Evolutionary conservation across 2,329 filamentous ascomycete species (phyloP), one percentile per base, ranked within the genome.

Genomic region (Sporothrix pseudoabietina): DNA sequence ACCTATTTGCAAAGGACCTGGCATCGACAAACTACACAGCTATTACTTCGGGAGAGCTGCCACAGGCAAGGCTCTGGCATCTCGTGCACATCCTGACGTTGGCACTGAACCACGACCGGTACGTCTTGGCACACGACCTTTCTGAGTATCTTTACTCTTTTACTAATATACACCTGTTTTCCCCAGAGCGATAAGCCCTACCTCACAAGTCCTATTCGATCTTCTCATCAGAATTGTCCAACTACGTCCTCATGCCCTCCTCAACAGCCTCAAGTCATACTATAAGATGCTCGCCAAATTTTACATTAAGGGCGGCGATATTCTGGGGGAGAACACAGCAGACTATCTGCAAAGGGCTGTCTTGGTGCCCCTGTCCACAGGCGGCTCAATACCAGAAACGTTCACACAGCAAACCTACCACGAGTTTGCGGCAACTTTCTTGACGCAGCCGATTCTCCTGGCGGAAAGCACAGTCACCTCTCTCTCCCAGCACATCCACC

Each of bases 1-100:
- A 82, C 61, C 74, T 78, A 35, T 84, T 90, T 73, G 80, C 83
- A 54, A 77, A 78, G n/a, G 85, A 87, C 74, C 78, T 86, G 59
- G 77, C 80, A 9, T 77, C 78, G 12, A 79, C 79, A n/a, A 78
- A 80, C 32, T 80, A 84, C 63, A 71, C 78, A 12, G 77, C 78
- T 22, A 82, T 86, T 75, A 77, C 79, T 26, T 79, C 81, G 0
- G 76, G 76, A 3, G 74, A 77, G 14, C 74, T 80, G 7, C 79
- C 80, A 72, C 35, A 68, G 0, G 77, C 79, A 32, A 78, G 82
- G 55, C 74, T 84, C 41, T 77, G 77, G 55, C 78, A 78, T 39
- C 78, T 89, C 9, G 77, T 80, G 10, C 76, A 75, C 19, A 78
- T 83, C 19, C 75, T 86, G 3, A 77, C 85, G 16, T 75, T 78